Evolutionary conservation across 345 rosid genomes (phyloP), one percentile per base, ranked within the genome.

Genomic region (Nephelium lappaceum): DNA sequence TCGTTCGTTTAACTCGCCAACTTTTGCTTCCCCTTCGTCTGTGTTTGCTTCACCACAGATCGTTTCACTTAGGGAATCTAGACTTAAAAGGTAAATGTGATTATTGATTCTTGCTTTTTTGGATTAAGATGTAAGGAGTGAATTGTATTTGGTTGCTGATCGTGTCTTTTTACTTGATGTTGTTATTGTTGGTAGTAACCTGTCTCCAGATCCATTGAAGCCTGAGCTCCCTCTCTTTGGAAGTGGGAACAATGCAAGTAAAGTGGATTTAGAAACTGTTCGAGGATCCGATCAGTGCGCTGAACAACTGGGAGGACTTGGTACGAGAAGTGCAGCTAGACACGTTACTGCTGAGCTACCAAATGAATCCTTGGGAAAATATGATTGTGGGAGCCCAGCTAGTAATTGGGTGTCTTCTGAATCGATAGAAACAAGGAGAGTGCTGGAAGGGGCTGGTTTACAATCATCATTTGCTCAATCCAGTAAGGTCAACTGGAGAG

Each of bases 21-120:
- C 80, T 11, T 78, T 88, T 78, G 49, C 87, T 43, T 88, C 97
- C 7, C 93, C 97, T 49, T 85, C 88, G 2, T 82, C 89, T 27
- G 75, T 86, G 31, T 88, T 90, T 78, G 65, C 79, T 64, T 89
- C 91, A 8, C 89, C 91, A 0, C 90, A 84, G 78, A 75, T 87
- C 0, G 77, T 51, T 78, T 77, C 82, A 55, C 78, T 69, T 25
- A 77, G 84, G 51, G 91, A 87, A 57, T 79, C 86, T 55, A 84
- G 86, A 82, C 77, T 85, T 71, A 80, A 69, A 78, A 81, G 95
- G 95, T 91, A 67, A 75, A 58, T 24, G 57, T 8, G 58, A 15
- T 47, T 27, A 39, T 19, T 15, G 31, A n/a, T 67, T 58, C 47
- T 70, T 78, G 65, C 11, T 21, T 42, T 67, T 0, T 45, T 55